Base-by-base conservation (phyloP, 2,329 filamentous ascomycete species). In the Helotiales sp. region DNA sequence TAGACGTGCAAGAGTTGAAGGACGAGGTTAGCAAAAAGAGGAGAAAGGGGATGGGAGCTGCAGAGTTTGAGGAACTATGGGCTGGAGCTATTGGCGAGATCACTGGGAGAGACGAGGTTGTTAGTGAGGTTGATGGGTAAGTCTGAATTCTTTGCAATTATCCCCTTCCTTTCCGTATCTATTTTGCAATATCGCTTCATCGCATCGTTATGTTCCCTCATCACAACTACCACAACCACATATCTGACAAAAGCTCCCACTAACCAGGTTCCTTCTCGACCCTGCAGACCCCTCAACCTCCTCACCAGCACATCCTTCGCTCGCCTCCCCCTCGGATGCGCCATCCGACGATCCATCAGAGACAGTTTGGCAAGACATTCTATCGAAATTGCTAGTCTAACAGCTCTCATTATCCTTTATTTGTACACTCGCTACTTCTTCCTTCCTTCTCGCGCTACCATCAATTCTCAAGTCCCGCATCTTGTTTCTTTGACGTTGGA, bases 61-160 rank as follows among this genome's bases (percentile, higher is more conserved):
- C 89, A 40, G 93, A 98, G 71, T 97, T 99, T 69, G 91, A 98
- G 65, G 91, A 96, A 57, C 83, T 99, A 7, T 95, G 90, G 84
- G 78, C 79, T 27, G 83, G 84, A 61, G 90, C 90, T 2, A 82
- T 93, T 56, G 87, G 86, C 17, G 90, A 93, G 66, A 84, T 93
- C 52, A 81, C 82, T 61, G 74, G 76, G 1, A 77, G 84, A 60
- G 85, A 88, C 6, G 85, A 88, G 69, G 78, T 88, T 27, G 74
- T 83, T 64, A 77, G 81, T 40, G 74, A 76, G 47, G 69, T 65
- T 59, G 73, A 75, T 55, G 72, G 77, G 84, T 87, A 79, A 85
- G 85, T 67, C 63, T 57, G 57, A 57, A 57, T 58, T 55, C 55
- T 47, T 58, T 22, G 29, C 40, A 17, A 25, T 57, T 50, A 15